phyloP scores from a whole-genome alignment of 148 eudicot species.

The Talinum fruticosum region DNA sequence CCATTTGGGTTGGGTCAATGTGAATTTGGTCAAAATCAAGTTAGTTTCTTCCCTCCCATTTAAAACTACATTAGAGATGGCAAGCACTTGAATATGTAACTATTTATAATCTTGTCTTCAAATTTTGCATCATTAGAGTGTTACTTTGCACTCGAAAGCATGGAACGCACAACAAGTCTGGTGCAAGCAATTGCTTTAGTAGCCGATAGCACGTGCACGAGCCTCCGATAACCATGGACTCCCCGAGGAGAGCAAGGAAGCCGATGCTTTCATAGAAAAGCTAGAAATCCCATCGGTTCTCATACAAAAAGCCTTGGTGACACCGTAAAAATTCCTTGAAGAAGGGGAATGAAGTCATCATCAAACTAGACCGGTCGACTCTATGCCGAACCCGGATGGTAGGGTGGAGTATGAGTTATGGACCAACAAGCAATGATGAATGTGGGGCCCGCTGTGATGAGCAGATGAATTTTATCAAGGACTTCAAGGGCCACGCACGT shows the following conservation, averaged over 20 bases:
- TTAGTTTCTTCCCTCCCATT: neutral
- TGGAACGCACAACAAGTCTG: constrained; percentile 96
- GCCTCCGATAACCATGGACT: constrained; percentile 89
- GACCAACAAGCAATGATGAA: constrained; percentile 98
- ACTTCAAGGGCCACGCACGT: constrained; percentile 95
- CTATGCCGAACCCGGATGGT: constrained; percentile 92
- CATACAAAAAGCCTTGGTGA: constrained; percentile 55
- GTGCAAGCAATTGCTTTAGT: constrained; percentile 88
- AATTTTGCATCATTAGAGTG: constrained; percentile 42
- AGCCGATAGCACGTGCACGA: constrained; percentile 67
- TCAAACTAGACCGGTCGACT: constrained; percentile 95
- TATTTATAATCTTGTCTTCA: neutral
- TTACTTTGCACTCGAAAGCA: constrained; percentile 83
- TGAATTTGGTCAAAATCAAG: neutral
- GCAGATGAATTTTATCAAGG: constrained; percentile 74
- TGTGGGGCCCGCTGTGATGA: constrained; percentile 90
- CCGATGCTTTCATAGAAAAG: constrained; percentile 70
- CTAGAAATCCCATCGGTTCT: constrained; percentile 71
- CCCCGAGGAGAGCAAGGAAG: constrained; percentile 67
- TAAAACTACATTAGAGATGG: neutral
- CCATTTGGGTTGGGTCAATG: neutral
- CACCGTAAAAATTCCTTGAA: constrained; percentile 51
- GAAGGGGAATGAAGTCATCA: constrained; percentile 49
- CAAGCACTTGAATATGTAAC: neutral
- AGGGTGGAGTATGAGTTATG: constrained; percentile 89